phyloP scores from a whole-genome alignment of 371 early-diverging fungal species.

The Syncephalastrum sp. region DNA sequence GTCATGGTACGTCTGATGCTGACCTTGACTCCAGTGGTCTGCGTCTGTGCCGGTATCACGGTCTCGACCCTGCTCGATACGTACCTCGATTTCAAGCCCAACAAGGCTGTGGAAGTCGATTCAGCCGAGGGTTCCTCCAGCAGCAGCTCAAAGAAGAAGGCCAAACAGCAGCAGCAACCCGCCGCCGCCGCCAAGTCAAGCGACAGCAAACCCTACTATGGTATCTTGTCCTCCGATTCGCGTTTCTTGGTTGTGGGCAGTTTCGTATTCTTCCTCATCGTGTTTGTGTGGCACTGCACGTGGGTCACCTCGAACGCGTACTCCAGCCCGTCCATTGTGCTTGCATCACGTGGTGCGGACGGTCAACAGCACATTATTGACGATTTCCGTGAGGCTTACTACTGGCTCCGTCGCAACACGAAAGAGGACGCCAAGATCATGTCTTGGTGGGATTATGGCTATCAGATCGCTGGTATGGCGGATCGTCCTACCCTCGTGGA shows the following conservation, averaged over 20 bases:
- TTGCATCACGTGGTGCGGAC: constrained; percentile 83
- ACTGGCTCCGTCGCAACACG: constrained; percentile 98
- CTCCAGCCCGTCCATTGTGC: constrained; percentile 98
- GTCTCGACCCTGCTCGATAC: constrained; percentile 83
- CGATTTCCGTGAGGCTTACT: constrained; percentile 99
- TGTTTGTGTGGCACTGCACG: constrained; percentile 97
- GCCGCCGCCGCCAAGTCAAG: constrained; percentile 7
- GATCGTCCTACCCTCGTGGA: constrained; percentile 97
- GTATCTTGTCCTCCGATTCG: constrained; percentile 43
- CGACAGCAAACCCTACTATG: constrained; percentile 24
- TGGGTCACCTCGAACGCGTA: constrained; percentile 98
- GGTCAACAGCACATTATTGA: constrained; percentile 96
- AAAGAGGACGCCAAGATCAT: constrained; percentile 90
- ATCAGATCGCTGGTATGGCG: constrained; percentile 99
- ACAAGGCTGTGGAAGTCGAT: constrained; percentile 6
- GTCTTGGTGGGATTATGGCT: constrained; percentile 99
- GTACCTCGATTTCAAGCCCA: constrained; percentile 51
- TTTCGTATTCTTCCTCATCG: constrained; percentile 63
- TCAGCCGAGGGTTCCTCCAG: constrained; percentile 12
- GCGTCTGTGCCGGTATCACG: constrained; percentile 91
- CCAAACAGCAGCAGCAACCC: constrained; percentile 9
- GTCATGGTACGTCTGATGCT: constrained; percentile 99
- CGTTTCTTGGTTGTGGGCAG: constrained; percentile 53
- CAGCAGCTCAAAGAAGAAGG: constrained; percentile 16
- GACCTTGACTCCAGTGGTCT: constrained; percentile 96